Conservation (phyloP, 2,329 filamentous ascomycete species). For the Ceratocystis albifundus region DNA sequence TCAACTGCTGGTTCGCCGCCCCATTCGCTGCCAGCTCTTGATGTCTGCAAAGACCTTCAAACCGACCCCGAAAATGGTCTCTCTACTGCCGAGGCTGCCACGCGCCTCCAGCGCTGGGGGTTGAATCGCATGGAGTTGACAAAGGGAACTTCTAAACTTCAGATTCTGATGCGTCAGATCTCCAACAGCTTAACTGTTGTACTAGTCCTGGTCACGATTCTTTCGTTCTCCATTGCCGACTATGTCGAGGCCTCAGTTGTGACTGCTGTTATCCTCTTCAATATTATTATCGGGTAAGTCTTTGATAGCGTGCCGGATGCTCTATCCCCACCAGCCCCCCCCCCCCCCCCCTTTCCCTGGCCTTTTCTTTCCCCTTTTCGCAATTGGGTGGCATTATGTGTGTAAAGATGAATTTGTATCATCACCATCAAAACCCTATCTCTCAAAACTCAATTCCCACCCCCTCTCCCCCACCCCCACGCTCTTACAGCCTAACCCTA, state of each 20-base stretch:
- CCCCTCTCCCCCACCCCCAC: too few relatives aligned
- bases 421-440: too few relatives aligned
- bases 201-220: slow-evolving; percentile 62
- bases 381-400: neutral
- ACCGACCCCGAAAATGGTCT: slow-evolving; percentile 48
- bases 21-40: slow-evolving; percentile 26
- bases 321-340: too few relatives aligned
- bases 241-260: slow-evolving; percentile 54
- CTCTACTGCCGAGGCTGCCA: slow-evolving; percentile 48
- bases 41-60: slow-evolving; percentile 31
- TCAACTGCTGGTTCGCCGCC: slow-evolving; percentile 23
- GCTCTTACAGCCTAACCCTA: neutral
- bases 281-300: slow-evolving; percentile 53
- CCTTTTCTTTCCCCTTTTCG: neutral
- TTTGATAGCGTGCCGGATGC: neutral
- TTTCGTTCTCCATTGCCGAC: slow-evolving; percentile 54
- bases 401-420: neutral
- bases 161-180: slow-evolving; percentile 65
- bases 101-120: slow-evolving; percentile 54
- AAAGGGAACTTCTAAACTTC: slow-evolving; percentile 60
- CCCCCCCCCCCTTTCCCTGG: too few relatives aligned
- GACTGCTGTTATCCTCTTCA: slow-evolving; percentile 52
- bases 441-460: neutral
- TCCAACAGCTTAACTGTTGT: slow-evolving; percentile 67
- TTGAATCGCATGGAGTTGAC: slow-evolving; percentile 60